These are phyloP conservation scores for Parmales sp. DNA, from an alignment of 108 stramenopile genomes.

Conservation along the genomic window DNA sequence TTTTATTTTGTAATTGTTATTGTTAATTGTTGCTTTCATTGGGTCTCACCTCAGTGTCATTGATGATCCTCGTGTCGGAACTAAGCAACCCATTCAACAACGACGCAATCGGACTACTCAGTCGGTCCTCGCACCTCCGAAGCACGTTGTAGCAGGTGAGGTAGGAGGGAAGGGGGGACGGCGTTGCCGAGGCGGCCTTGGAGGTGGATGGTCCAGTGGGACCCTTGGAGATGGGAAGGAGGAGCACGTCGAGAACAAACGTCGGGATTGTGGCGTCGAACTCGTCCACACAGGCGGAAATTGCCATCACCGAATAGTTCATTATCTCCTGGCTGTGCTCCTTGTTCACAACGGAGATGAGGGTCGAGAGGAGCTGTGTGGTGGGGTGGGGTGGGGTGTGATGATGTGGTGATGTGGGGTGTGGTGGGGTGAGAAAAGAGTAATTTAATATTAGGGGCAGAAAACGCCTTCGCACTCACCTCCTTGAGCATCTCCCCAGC, in stretches of 20 bases:
- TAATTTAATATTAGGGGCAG: neutral
- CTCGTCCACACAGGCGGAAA: conserved; percentile 60
- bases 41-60: conserved; percentile 17
- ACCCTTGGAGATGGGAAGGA: conserved; percentile 51
- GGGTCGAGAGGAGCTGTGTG: conserved; percentile 44
- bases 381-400: neutral
- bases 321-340: conserved; percentile 57
- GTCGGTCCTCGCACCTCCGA: conserved; percentile 43
- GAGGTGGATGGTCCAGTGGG: conserved; percentile 43
- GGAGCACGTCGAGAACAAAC: conserved; percentile 55
- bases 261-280: conserved; percentile 53
- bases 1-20: conserved; percentile 14
- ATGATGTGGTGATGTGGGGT: neutral
- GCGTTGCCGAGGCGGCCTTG: conserved; percentile 18
- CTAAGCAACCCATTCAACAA: conserved; percentile 60
- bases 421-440: neutral
- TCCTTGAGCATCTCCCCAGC: conserved; percentile 41
- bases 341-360: conserved; percentile 42
- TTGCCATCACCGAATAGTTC: conserved; percentile 38
- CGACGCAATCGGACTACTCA: conserved; percentile 48
- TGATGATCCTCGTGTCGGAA: conserved; percentile 44
- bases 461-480: neutral
- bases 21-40: neutral
- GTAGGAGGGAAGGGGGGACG: conserved; percentile 43
- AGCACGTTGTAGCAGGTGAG: conserved; percentile 51